Conservation (phyloP, 176 grass and related monocot species). For the Oryza brachyantha region DNA sequence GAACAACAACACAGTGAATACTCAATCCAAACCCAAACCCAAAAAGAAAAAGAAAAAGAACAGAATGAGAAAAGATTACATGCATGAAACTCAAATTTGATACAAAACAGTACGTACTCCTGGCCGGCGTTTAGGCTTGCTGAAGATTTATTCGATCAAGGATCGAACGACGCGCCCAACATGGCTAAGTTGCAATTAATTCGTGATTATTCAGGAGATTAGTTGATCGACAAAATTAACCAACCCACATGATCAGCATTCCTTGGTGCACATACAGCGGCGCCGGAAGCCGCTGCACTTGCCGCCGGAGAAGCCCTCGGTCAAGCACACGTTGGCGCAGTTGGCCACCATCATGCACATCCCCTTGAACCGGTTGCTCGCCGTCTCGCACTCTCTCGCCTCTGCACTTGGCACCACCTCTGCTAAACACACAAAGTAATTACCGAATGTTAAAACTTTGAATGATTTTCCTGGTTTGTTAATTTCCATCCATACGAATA, state of each 20-base stretch:
- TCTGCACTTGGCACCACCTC: neutral
- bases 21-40: no score
- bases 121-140: neutral
- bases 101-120: neutral
- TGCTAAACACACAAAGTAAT: neutral
- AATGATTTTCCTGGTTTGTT: no score
- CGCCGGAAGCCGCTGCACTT: slow-evolving; percentile 17
- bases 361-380: slow-evolving; percentile 22
- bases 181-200: neutral
- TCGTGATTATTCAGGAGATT: neutral
- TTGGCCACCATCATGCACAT: slow-evolving; percentile 14
- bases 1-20: neutral
- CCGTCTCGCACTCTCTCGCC: slow-evolving; percentile 22
- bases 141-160: neutral
- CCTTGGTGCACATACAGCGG: slow-evolving; percentile 27
- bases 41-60: no score
- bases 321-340: slow-evolving; percentile 34
- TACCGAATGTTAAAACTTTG: no score
- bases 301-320: slow-evolving; percentile 30
- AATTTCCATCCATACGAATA: no score
- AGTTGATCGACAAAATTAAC: no score
- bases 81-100: neutral
- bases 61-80: neutral
- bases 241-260: neutral
- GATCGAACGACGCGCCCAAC: neutral